Evolutionary conservation across 768 basidiomycete species (phyloP), one percentile per base, ranked within the genome.

Genomic region (Asterophora lycoperdoides): DNA sequence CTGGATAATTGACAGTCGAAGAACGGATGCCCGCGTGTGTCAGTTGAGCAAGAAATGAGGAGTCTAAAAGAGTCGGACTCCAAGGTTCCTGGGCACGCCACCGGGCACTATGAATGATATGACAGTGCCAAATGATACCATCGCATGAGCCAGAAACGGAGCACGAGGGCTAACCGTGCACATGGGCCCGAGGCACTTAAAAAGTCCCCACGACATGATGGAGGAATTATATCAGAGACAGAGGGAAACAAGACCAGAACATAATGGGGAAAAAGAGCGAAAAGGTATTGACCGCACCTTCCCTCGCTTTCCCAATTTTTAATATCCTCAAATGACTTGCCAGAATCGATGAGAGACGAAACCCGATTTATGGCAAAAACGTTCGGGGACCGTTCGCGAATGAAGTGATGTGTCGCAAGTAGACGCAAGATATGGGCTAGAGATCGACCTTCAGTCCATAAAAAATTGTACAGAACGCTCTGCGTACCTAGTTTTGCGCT

Each of bases 391-490:
- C 79, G 70, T 63, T 92, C 89, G 35, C 75, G 73, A 28, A 86
- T 71, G 44, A 90, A 77, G 61, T 90, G 87, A 59, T 89, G 86
- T 0, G 88, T 87, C 9, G 87, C 86, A 38, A 91, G 75, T 18
- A 89, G 72, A 37, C 89, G 83, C 34, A 92, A 75, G 29, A 79
- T 75, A 58, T 89, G 89, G 4, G 81, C 87, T 89, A 34, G 26
- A 37, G n/a, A 29, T 28, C 48, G 34, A 29, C 20, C 19, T 39
- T 41, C 36, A 40, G 32, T 32, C 19, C 17, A 10, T 14, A 18
- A 28, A n/a, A 14, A 35, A 35, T 14, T 2, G 20, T 11, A 5
- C 23, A 3, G 9, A 37, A 2, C 9, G 14, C 20, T 6, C 4
- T 3, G 23, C 59, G 13, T 34, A 82, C 83, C 79, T 33, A 85